Conservation (phyloP, 805 yeast species). For the Wickerhamiella sergipiensis region DNA sequence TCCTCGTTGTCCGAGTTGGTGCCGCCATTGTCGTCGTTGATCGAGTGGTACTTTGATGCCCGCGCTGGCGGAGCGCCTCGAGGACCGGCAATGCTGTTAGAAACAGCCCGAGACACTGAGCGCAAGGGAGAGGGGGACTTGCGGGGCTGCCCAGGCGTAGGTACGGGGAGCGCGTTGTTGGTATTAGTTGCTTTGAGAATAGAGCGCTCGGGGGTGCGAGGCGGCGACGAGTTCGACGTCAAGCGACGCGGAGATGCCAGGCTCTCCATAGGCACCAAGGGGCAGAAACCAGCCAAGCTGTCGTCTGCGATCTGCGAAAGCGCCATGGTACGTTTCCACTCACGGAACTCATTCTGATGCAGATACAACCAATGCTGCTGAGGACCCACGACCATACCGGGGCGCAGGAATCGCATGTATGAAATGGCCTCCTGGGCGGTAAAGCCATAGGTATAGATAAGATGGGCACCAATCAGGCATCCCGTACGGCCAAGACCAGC, state of each 20-base stretch:
- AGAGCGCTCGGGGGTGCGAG: conserved; percentile 64
- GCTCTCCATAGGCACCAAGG: conserved; percentile 21
- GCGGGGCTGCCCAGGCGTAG: conserved; percentile 96
- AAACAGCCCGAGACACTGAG: conserved; percentile 6
- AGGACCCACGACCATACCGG: conserved; percentile 99
- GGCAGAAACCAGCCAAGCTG: conserved; percentile 26
- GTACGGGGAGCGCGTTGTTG: conserved; percentile 71
- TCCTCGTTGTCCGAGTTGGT: conserved; percentile 36
- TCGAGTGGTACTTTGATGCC: conserved; percentile 10
- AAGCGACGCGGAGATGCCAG: conserved; percentile 1
- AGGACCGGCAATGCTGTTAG: conserved; percentile 1
- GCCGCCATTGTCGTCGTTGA: conserved; percentile 3
- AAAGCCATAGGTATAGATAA: conserved; percentile 91
- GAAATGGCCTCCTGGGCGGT: conserved; percentile 96
- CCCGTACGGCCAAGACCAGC: conserved; percentile 98
- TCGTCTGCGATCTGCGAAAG: conserved; percentile 47
- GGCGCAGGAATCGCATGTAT: conserved; percentile 89
- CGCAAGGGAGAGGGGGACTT: conserved; percentile 28
- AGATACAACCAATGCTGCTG: conserved; percentile 97
- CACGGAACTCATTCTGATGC: conserved; percentile 91
- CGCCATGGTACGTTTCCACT: conserved; percentile 89
- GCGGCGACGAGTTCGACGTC: conserved; percentile 25
- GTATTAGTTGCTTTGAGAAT: conserved; percentile 57
- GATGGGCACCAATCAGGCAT: conserved; percentile 91
- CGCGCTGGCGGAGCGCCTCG: neutral